Conservation (phyloP, 441 rosid genomes). For the Lepidium campestre region DNA sequence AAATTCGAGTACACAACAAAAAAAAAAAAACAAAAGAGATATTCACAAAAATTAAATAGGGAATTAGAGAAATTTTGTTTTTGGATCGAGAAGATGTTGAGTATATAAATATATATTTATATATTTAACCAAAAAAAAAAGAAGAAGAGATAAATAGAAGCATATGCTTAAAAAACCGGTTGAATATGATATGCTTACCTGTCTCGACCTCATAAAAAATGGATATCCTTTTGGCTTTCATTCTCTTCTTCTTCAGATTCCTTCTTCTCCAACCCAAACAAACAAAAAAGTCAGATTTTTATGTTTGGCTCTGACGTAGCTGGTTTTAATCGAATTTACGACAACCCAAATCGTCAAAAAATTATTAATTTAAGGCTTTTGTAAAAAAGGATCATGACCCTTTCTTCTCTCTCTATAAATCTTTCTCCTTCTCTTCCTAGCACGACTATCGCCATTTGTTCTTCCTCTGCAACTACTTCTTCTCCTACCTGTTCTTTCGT, state of each 20-base stretch:
- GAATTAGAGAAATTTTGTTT: neutral
- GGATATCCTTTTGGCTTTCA: conserved; percentile 41
- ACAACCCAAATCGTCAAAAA: neutral
- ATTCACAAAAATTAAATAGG: neutral
- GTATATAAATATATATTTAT: neutral
- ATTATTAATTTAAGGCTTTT: neutral
- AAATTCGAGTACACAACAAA: neutral
- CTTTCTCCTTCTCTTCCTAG: conserved; percentile 31
- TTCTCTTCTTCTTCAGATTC: conserved; percentile 34
- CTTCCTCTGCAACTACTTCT: conserved; percentile 7
- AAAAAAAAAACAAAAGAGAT: neutral
- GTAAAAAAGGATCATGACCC: conserved; percentile 18
- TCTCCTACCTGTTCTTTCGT: conserved; percentile 17
- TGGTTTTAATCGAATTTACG: conserved; percentile 9
- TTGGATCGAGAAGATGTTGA: neutral
- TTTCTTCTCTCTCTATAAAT: conserved; percentile 49
- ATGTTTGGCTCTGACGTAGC: neutral
- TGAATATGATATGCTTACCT: conserved; percentile 14
- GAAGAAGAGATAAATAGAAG: neutral
- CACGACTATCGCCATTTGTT: conserved; percentile 10
- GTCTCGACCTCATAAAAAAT: conserved; percentile 7
- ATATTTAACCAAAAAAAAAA: neutral
- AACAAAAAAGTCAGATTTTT: neutral
- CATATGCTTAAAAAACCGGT: conserved; percentile 33
- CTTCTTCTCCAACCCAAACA: neutral